A percentile compares a stretch with the other conserved stretches of the same genome.
These are phyloP conservation scores for Tetrapisispora namnaoensis DNA, from an alignment of 805 yeast genomes.

Conservation along the genomic window DNA sequence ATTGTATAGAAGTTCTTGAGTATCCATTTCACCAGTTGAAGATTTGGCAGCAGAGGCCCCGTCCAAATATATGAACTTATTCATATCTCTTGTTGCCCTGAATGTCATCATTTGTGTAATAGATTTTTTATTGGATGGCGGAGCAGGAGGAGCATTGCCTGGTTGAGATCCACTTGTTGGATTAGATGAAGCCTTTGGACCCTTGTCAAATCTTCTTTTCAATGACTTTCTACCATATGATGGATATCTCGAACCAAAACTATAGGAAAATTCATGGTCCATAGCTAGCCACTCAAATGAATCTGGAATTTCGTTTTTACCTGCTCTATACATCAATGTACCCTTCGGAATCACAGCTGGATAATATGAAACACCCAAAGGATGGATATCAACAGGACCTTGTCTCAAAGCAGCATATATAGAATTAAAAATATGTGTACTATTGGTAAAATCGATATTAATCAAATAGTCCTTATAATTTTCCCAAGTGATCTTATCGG, in stretches of 20 bases:
- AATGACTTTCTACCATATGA: constrained; percentile 16
- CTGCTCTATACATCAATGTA: constrained; percentile 48
- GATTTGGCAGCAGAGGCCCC: constrained; percentile 64
- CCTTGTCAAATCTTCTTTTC: neutral
- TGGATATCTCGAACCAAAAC: constrained; percentile 30
- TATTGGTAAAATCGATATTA: constrained; percentile 37
- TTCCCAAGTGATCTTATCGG: constrained; percentile 6
- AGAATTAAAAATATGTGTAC: constrained; percentile 47
- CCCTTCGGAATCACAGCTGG: constrained; percentile 56
- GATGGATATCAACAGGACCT: constrained; percentile 41
- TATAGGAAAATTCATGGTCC: constrained; percentile 52
- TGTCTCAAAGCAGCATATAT: constrained; percentile 44
- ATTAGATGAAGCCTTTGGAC: neutral
- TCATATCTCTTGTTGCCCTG: constrained; percentile 37
- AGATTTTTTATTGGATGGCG: neutral
- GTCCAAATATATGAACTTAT: constrained; percentile 43
- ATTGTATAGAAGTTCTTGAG: constrained; percentile 37
- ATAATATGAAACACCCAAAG: constrained; percentile 47
- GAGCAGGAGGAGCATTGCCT: neutral
- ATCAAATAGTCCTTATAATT: constrained; percentile 19
- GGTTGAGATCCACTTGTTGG: neutral
- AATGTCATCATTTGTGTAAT: constrained; percentile 32
- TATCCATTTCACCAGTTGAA: constrained; percentile 51
- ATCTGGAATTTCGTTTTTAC: constrained; percentile 35
- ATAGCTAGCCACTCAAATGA: constrained; percentile 55